Base-by-base conservation (phyloP, 140 eudicot genomes). In the Flaveria floridana region DNA sequence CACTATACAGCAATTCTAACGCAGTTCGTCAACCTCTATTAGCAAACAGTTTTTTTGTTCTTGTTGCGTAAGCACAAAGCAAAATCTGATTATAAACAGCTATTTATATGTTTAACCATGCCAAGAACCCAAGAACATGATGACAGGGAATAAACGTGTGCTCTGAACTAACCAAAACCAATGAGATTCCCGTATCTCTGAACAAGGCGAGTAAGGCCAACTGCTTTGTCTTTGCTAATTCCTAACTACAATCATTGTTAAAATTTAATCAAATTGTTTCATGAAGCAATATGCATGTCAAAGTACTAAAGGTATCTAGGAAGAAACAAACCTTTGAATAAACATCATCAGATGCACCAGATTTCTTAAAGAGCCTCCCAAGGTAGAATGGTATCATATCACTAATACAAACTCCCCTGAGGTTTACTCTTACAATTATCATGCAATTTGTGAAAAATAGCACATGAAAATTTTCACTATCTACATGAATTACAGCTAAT, bases 331-430 rank as follows among this genome's bases (percentile, higher is more conserved):
- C 98, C 98, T 82, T 90, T 34, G 90, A 85, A 79, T 70, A 82
- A 74, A 90, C 85, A 85, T 93, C 98, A 78, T 85, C 85, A 48
- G 98, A 86, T 74, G 88, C 92, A 75, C 93, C 93, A 47, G 97
- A 84, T 78, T 80, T 84, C 82, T 85, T 88, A 82, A 89, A 93
- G 65, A 93, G 80, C 81, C 81, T 93, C 71, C 97, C 97, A 1
- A 93, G 74, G 85, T 93, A 93, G 82, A 93, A 93, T 64, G 97
- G 98, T 79, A 90, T 77, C 98, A 92, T 87, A 80, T 92, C 98
- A 80, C 98, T 89, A 48, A 92, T 83, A 70, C 96, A 92, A 59
- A 92, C 96, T 76, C 98, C 98, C 98, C 96, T 87, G 89, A 65
- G 20, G 75, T 76, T 68, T 25, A 51, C 51, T 58, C 48, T 34